Base-by-base conservation (phyloP, 139 green algal species). In the Eudorina sp. region DNA sequence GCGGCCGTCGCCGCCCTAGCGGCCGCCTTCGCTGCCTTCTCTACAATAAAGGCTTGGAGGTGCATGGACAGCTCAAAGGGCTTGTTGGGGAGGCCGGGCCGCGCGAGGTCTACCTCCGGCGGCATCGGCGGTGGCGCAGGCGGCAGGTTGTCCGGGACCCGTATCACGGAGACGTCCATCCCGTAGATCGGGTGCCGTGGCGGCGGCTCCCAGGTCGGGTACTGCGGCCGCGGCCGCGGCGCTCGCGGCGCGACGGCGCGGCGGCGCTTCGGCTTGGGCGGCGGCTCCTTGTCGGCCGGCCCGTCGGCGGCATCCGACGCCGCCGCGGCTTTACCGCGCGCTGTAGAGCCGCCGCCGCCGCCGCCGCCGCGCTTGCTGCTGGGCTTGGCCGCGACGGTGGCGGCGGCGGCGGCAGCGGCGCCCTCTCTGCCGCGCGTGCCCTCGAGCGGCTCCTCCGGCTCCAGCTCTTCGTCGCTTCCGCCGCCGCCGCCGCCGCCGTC, bases 21-120 rank as follows among this genome's bases (percentile, higher is more conserved):
- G 25, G 73, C 73, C 25, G 21, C 73, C 45, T 25, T 81, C 31
- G 25, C 45, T 2, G 73, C 73, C 70, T 79, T 79, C 70, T 23
- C 55, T 34, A 79, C 18, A 7, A 79, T 38, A 23, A 53, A 79
- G 70, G 19, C 36, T 25, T 79, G 70, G 40, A 79, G 40, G 70
- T 79, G 70, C 36, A 79, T 51, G n/a, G 77, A 55, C 31, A 84
- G 77, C 77, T 73, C 36, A 23, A 84, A 84, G 21, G 36, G 36
- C 73, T 81, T 11, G 25, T 81, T 27, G 25, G 51, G 11, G 53
- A 73, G 53, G 3, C 34, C 38, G 7, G 55, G 55, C 6, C 78
- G 78, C 29, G 38, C 40, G 25, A 27, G 31, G 40, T 85, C 78
- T 23, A n/a, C 55, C 11, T 43, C 40, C 8, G 25, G 78, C 27